These are phyloP conservation scores for Colletotrichum sp. DNA, from an alignment of 2,329 filamentous ascomycete genomes.

Conservation along the genomic window DNA sequence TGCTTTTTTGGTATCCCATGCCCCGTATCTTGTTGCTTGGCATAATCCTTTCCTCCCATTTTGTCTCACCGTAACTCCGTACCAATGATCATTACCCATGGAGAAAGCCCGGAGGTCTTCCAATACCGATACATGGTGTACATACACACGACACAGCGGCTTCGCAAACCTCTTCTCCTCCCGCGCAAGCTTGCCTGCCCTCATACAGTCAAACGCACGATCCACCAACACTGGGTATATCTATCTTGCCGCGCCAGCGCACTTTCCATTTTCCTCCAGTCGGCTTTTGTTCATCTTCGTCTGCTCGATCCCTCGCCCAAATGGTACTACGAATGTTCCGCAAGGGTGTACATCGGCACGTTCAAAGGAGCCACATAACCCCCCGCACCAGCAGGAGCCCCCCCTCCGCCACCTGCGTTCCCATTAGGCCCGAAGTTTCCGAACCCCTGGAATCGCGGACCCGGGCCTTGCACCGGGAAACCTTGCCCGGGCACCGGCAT, in stretches of 20 bases:
- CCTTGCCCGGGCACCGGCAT: background rate
- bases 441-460: background rate
- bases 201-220: background rate
- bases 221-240: background rate
- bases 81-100: background rate
- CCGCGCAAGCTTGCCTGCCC: background rate
- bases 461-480: background rate
- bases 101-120: background rate
- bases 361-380: background rate
- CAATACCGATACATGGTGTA: background rate
- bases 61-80: background rate
- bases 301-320: background rate
- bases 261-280: background rate
- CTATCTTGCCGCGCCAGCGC: background rate
- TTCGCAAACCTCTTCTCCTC: background rate
- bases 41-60: background rate
- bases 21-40: background rate
- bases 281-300: background rate
- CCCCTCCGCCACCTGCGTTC: background rate
- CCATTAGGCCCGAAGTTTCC: background rate
- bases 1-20: background rate
- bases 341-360: conserved; percentile 13
- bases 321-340: conserved; percentile 10
- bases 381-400: background rate
- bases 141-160: background rate